Evolutionary conservation across 129 eudicot species (phyloP).

Genomic region (Rutidosis leptorrhynchoides): DNA sequence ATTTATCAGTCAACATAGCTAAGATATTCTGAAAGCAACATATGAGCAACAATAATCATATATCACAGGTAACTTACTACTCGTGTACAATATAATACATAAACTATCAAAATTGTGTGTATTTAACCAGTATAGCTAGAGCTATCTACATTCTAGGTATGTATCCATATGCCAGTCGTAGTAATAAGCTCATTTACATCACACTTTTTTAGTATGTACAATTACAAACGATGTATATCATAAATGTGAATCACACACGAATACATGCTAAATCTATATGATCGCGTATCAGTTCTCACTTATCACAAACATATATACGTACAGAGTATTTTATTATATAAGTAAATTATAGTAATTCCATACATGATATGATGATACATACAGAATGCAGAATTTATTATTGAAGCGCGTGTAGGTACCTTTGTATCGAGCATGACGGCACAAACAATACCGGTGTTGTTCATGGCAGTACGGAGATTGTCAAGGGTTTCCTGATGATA

Average conservation of each 20-base stretch:
- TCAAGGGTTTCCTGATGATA: conserved; percentile 46
- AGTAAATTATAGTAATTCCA: too few species aligned
- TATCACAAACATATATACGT: too few species aligned
- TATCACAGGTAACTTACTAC: too few species aligned
- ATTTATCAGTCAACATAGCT: neutral
- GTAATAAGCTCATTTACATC: too few species aligned
- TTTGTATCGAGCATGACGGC: conserved; percentile 44
- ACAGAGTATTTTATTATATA: too few species aligned
- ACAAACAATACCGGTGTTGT: conserved; percentile 33
- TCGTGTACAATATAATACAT: too few species aligned
- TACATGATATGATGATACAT: neutral
- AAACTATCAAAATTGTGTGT: too few species aligned
- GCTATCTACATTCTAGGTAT: too few species aligned
- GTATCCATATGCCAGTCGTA: too few species aligned
- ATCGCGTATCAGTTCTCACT: neutral
- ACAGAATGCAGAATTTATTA: neutral
- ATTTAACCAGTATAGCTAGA: too few species aligned
- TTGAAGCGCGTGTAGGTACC: conserved; percentile 17
- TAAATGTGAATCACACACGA: neutral
- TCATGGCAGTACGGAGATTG: conserved; percentile 37
- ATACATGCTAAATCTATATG: conserved; percentile 12
- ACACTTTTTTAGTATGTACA: too few species aligned
- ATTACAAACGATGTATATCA: neutral
- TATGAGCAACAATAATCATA: neutral
- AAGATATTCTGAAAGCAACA: neutral